phyloP scores from a whole-genome alignment of 2,329 filamentous ascomycete genomes.

The Blastomyces gilchristii region DNA sequence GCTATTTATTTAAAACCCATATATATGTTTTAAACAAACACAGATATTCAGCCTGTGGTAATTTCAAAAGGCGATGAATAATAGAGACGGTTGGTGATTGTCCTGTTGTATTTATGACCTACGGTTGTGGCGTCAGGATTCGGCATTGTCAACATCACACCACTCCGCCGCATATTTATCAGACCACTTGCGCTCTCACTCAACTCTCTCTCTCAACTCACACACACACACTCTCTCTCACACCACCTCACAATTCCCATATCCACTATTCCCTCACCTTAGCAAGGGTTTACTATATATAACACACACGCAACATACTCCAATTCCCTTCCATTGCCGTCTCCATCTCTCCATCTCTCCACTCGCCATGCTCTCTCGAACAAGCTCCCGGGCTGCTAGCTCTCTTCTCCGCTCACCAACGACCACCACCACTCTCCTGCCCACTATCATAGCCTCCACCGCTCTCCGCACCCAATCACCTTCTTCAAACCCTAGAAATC shows the following conservation, averaged over 20 bases:
- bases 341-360: neutral
- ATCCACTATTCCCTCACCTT: neutral
- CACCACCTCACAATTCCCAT: neutral
- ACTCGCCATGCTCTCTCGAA: slow-evolving; percentile 35
- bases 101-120: neutral
- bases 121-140: neutral
- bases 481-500: neutral
- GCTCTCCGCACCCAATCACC: slow-evolving; percentile 10
- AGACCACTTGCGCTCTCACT: neutral
- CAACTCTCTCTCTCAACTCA: neutral
- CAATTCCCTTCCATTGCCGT: neutral
- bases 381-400: slow-evolving; percentile 34
- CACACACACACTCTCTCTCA: neutral
- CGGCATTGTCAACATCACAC: neutral
- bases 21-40: neutral
- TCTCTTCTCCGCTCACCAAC: slow-evolving; percentile 19
- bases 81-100: neutral
- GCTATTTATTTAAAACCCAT: neutral
- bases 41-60: neutral
- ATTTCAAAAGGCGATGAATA: neutral
- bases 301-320: neutral
- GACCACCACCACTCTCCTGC: slow-evolving; percentile 11
- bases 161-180: neutral
- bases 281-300: neutral
- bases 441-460: slow-evolving; percentile 2